A percentile compares a stretch with the other conserved stretches of the same genome.
Evolutionary conservation across 208 protist genomes (phyloP).

Genomic region (Endotrypanum monterogeii): DNA sequence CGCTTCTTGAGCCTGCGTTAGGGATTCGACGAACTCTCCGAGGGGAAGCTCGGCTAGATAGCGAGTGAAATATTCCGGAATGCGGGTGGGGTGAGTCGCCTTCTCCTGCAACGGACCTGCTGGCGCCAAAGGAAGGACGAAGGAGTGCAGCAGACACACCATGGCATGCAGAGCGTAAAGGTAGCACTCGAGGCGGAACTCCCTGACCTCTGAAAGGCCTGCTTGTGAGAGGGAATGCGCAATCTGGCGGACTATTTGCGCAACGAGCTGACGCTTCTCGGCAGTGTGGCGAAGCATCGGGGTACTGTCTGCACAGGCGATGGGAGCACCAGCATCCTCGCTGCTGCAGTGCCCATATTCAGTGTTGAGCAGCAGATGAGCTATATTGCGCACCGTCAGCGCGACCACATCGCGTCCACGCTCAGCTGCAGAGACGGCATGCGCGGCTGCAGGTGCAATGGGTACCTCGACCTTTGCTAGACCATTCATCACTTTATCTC

Average conservation of each 20-base stretch:
- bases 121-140: conserved; percentile 42
- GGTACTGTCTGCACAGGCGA: neutral
- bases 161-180: conserved; percentile 67
- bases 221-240: conserved; percentile 24
- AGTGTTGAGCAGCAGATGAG: conserved; percentile 50
- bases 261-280: conserved; percentile 19
- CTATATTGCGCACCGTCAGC: conserved; percentile 58
- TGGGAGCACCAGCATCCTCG: conserved; percentile 9
- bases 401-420: conserved; percentile 49
- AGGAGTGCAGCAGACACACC: conserved; percentile 71
- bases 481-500: neutral
- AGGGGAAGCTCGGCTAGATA: conserved; percentile 44
- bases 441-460: neutral
- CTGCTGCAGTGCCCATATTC: conserved; percentile 46
- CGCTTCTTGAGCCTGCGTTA: conserved; percentile 49
- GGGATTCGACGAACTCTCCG: conserved; percentile 34
- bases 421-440: conserved; percentile 18
- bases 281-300: conserved; percentile 29
- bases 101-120: neutral
- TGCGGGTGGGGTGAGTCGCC: neutral
- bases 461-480: neutral
- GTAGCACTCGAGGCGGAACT: conserved; percentile 47
- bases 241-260: conserved; percentile 17
- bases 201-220: neutral
- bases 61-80: conserved; percentile 19